phyloP scores from a whole-genome alignment of 352 stramenopile genomes.

The Globisporangium carolinianum region DNA sequence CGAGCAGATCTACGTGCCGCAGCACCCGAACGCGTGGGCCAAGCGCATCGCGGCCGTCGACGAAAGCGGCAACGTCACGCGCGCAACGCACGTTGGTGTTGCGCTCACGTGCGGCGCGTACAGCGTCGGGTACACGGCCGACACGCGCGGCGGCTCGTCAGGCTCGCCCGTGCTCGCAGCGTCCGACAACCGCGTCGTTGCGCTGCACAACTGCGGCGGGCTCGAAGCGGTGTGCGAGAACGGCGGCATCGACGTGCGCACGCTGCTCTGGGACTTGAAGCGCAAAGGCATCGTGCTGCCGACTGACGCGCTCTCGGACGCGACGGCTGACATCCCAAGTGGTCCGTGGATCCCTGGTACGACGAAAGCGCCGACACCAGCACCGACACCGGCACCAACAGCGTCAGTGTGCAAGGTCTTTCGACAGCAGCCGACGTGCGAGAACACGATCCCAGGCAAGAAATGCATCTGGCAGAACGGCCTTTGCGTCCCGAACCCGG shows the following conservation, averaged over 20 bases:
- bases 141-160: slow-evolving; percentile 33
- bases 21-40: slow-evolving; percentile 29
- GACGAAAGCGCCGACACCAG: slow-evolving; percentile 10
- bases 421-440: slow-evolving; percentile 19
- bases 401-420: slow-evolving; percentile 23
- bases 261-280: slow-evolving; percentile 23
- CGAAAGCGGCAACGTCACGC: slow-evolving; percentile 21
- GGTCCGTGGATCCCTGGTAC: slow-evolving; percentile 20
- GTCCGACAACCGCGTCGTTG: slow-evolving; percentile 37
- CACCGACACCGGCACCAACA: slow-evolving; percentile 19
- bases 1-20: slow-evolving; percentile 44
- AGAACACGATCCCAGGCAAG: slow-evolving; percentile 20
- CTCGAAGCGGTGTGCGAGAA: slow-evolving; percentile 20
- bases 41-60: slow-evolving; percentile 24
- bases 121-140: slow-evolving; percentile 32
- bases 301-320: slow-evolving; percentile 17
- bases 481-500: slow-evolving; percentile 13
- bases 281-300: slow-evolving; percentile 19
- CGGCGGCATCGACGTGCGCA: slow-evolving; percentile 25
- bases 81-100: slow-evolving; percentile 13
- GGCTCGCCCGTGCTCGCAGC: slow-evolving; percentile 33
- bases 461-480: slow-evolving; percentile 20
- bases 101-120: slow-evolving; percentile 20
- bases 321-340: slow-evolving; percentile 9
- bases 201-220: slow-evolving; percentile 41